A percentile compares a stretch with the other conserved stretches of the same genome.
Evolutionary conservation across 2,329 filamentous ascomycete genomes (phyloP).

Genomic region (Beauveria rudraprayagi): DNA sequence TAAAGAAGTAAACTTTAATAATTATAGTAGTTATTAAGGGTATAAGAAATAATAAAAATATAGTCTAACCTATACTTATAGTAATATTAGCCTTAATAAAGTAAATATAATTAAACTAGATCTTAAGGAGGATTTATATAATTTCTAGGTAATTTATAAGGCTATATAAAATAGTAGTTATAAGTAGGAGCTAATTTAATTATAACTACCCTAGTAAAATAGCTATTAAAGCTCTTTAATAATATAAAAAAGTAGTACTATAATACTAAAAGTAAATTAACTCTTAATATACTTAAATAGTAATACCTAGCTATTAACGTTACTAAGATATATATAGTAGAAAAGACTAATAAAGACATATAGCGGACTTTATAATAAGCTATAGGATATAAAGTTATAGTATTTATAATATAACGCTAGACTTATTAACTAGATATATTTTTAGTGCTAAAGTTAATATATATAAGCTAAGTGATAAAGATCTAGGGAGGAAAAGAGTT

Average conservation of each 20-base stretch:
- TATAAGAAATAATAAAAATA: too few relatives aligned
- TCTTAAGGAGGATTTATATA: too few relatives aligned
- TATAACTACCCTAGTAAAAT: background rate
- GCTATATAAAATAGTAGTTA: too few relatives aligned
- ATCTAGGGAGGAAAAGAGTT: background rate
- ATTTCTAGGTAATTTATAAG: too few relatives aligned
- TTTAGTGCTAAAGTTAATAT: background rate
- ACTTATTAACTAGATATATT: background rate
- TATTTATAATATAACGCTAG: background rate
- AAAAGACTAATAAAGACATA: background rate
- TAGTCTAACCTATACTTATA: too few relatives aligned
- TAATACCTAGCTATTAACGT: background rate
- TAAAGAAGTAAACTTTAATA: too few relatives aligned
- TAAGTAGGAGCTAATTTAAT: too few relatives aligned
- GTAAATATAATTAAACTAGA: too few relatives aligned
- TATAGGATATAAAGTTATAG: background rate
- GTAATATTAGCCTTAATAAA: too few relatives aligned
- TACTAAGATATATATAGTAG: background rate
- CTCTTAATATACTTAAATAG: background rate
- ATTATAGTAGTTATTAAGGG: too few relatives aligned
- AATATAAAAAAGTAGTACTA: background rate
- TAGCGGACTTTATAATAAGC: background rate
- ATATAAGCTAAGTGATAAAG: background rate
- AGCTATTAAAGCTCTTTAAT: background rate
- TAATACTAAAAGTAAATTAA: background rate